These are phyloP conservation scores for Pseudoperonospora humuli DNA, from an alignment of 352 stramenopile genomes.

Conservation along the genomic window DNA sequence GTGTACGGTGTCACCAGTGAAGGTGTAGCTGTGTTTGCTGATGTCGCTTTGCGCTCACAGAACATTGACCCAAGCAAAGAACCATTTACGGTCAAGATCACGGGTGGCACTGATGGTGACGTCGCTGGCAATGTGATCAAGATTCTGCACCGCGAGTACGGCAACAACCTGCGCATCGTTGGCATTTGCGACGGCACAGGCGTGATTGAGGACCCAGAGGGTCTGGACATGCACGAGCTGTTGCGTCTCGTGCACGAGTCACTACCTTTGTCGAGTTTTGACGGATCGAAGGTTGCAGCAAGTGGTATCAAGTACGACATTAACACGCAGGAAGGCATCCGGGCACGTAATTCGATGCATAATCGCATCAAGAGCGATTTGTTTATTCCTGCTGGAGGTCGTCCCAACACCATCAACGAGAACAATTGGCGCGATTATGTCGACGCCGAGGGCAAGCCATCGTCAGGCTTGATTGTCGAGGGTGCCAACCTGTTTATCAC, in stretches of 20 bases:
- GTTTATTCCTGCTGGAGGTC: slow-evolving; percentile 76
- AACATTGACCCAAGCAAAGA: slow-evolving; percentile 69
- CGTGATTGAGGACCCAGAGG: slow-evolving; percentile 93
- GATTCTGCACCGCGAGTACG: slow-evolving; percentile 92
- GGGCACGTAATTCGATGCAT: slow-evolving; percentile 96
- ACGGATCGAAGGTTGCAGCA: slow-evolving; percentile 32
- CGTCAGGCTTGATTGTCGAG: slow-evolving; percentile 75
- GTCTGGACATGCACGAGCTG: slow-evolving; percentile 92
- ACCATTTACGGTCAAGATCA: slow-evolving; percentile 83
- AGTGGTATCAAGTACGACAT: slow-evolving; percentile 84
- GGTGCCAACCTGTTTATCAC: slow-evolving; percentile 85
- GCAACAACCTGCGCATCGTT: slow-evolving; percentile 91
- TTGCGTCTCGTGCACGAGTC: slow-evolving; percentile 90
- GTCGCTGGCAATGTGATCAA: slow-evolving; percentile 97
- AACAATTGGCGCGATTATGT: slow-evolving; percentile 82
- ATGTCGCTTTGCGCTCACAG: slow-evolving; percentile 66
- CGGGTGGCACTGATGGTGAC: slow-evolving; percentile 94
- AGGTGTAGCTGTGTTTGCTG: slow-evolving; percentile 73
- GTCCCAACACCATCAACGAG: slow-evolving; percentile 81
- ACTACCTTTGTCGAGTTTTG: slow-evolving; percentile 82
- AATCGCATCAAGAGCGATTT: slow-evolving; percentile 89
- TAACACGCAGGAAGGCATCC: slow-evolving; percentile 62
- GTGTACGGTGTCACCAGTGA: slow-evolving; percentile 82
- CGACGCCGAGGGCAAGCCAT: slow-evolving; percentile 60
- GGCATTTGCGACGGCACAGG: slow-evolving; percentile 88